phyloP scores from a whole-genome alignment of 2,329 filamentous ascomycete species.

The Diaporthe australafricana region DNA sequence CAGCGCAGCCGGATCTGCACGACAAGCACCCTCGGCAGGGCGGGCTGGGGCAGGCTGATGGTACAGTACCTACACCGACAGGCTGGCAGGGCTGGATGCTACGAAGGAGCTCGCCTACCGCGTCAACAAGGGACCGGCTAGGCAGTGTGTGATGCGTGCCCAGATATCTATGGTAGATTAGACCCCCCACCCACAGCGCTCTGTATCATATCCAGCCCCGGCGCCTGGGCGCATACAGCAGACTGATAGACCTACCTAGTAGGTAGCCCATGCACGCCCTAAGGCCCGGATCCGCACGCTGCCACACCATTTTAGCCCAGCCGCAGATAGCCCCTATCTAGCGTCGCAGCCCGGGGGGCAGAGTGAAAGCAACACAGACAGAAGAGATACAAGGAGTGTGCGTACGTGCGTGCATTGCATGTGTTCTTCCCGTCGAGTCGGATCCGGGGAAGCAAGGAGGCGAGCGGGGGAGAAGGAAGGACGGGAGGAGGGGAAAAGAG shows the following conservation, averaged over 20 bases:
- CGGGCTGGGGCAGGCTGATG: constrained; percentile 1
- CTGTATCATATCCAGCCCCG: too few species aligned
- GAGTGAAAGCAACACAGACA: background rate
- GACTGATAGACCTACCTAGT: too few species aligned
- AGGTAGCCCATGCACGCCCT: background rate
- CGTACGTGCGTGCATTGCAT: background rate
- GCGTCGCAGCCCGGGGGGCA: background rate
- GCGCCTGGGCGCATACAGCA: background rate
- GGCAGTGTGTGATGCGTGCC: constrained; percentile 6
- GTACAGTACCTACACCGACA: background rate
- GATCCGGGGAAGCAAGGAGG: constrained; percentile 22
- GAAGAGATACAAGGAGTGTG: background rate
- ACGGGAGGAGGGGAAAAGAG: background rate
- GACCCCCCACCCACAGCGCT: too few species aligned
- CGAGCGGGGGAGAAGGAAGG: background rate
- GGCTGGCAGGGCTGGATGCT: background rate
- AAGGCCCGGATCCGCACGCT: constrained; percentile 31
- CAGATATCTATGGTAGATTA: too few species aligned
- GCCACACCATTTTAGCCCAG: constrained; percentile 24
- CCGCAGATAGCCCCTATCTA: constrained; percentile 5
- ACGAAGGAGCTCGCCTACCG: background rate
- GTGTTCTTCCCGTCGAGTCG: constrained; percentile 5
- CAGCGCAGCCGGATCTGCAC: constrained; percentile 5
- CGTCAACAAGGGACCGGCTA: background rate
- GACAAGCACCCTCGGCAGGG: background rate